phyloP scores from a whole-genome alignment of 202 grass and related monocot species.

The Bolboschoenoplectus hybrid region DNA sequence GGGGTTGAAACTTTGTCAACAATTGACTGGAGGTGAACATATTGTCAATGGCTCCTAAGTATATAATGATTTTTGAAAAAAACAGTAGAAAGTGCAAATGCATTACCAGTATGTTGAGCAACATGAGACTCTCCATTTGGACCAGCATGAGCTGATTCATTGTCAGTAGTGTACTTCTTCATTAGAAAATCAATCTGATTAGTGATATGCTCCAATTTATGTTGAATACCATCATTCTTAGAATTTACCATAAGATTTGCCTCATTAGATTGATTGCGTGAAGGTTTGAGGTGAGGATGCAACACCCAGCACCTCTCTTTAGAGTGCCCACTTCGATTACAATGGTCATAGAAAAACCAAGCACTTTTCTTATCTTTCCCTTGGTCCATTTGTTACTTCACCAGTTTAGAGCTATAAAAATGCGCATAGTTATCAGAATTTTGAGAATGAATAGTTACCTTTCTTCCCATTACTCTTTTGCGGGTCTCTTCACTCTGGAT shows the following conservation, averaged over 20 bases:
- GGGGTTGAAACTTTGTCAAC: too few species aligned
- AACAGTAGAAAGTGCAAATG: slow-evolving; percentile 17
- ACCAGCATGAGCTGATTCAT: neutral
- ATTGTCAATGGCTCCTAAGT: neutral
- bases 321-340: too few species aligned
- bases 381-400: neutral
- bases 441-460: neutral
- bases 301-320: too few species aligned
- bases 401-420: neutral
- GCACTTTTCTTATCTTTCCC: neutral
- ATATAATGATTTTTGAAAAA: neutral
- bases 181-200: neutral
- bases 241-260: neutral
- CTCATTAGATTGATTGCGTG: neutral
- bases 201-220: neutral
- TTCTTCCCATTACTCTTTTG: too few species aligned
- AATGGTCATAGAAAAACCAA: neutral
- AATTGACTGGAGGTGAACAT: neutral
- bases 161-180: neutral
- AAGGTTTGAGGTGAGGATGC: too few species aligned
- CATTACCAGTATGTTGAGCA: neutral
- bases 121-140: neutral
- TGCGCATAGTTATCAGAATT: neutral
- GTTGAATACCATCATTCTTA: neutral
- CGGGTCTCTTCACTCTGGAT: too few species aligned